Conservation (phyloP, 495 filamentous ascomycete genomes). For the Penicillium manginii region DNA sequence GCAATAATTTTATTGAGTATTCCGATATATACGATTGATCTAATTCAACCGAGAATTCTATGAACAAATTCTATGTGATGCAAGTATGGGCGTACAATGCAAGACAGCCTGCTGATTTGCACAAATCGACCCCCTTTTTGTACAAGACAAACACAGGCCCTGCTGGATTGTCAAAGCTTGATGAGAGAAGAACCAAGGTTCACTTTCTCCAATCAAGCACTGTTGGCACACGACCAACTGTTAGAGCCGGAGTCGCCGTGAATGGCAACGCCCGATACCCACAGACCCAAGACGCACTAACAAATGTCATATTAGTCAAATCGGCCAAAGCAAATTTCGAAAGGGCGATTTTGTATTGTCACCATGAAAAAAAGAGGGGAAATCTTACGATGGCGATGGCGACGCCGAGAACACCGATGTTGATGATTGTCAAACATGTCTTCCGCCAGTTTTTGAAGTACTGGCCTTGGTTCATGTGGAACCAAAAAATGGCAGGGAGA, state of each 20-base stretch:
- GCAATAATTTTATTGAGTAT: not conserved
- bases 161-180: not conserved
- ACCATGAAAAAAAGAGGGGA: not conserved
- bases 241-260: conserved; percentile 29
- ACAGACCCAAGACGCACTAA: conserved; percentile 47
- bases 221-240: conserved; percentile 45
- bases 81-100: conserved; percentile 2
- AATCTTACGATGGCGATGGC: conserved; percentile 41
- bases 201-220: conserved; percentile 17
- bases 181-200: not conserved
- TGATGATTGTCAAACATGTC: conserved; percentile 37
- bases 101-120: conserved; percentile 6
- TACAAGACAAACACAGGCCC: not conserved
- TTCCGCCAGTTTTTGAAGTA: conserved; percentile 36
- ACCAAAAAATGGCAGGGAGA: conserved; percentile 46
- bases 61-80: conserved; percentile 5
- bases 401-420: conserved; percentile 36
- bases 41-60: not conserved
- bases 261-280: conserved; percentile 42
- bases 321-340: not conserved
- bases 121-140: not conserved
- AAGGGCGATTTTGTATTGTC: not conserved
- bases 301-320: conserved; percentile 6
- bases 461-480: conserved; percentile 42
- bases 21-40: not conserved